A percentile compares a stretch with the other conserved stretches of the same genome.
These are phyloP conservation scores for Naganishia albida DNA, from an alignment of 1,284 basidiomycete genomes.

Conservation along the genomic window DNA sequence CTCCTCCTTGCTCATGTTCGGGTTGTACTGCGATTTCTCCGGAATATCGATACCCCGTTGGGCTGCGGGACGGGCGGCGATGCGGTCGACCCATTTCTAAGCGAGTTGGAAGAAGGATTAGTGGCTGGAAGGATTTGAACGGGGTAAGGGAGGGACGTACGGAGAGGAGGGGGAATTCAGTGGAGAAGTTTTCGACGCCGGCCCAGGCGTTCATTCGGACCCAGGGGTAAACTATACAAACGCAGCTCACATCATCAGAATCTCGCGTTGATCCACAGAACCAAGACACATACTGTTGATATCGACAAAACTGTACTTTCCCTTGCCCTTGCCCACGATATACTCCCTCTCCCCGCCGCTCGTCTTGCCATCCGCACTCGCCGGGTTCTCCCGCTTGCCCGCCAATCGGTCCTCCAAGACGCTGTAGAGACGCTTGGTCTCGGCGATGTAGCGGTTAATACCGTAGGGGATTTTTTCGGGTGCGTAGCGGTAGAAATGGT, in stretches of 20 bases:
- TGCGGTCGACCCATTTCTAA: conserved; percentile 57
- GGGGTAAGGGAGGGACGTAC: conserved; percentile 44
- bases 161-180: conserved; percentile 61
- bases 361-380: conserved; percentile 19
- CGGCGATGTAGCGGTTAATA: conserved; percentile 67
- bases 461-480: conserved; percentile 54
- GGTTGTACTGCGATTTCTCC: conserved; percentile 32
- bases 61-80: conserved; percentile 55
- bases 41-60: conserved; percentile 53
- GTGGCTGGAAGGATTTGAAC: background rate
- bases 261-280: background rate
- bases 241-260: background rate
- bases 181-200: conserved; percentile 60
- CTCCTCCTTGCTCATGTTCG: conserved; percentile 35
- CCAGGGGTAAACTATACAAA: conserved; percentile 53
- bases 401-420: conserved; percentile 70
- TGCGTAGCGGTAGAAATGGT: conserved; percentile 55
- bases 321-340: conserved; percentile 67
- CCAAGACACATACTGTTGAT: conserved; percentile 44
- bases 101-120: background rate
- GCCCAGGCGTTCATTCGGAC: conserved; percentile 57
- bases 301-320: conserved; percentile 64
- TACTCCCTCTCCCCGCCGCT: conserved; percentile 52
- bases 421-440: conserved; percentile 73
- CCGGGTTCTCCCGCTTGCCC: conserved; percentile 44